Base-by-base conservation (phyloP, 2,329 filamentous ascomycete genomes). In the Pseudocercospora musae region DNA sequence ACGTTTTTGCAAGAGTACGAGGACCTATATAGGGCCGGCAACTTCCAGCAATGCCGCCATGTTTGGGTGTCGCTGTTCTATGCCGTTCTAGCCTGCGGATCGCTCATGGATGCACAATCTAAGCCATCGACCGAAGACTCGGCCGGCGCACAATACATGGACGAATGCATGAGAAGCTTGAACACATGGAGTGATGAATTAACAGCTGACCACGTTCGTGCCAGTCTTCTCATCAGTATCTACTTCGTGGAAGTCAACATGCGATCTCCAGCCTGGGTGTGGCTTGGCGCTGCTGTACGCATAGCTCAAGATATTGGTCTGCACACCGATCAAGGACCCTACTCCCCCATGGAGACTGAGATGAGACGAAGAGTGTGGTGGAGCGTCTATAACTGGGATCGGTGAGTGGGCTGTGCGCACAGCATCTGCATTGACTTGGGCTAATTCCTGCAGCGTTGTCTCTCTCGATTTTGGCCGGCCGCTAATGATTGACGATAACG, bases 321-420 rank as follows among this genome's bases (percentile, higher is more conserved):
- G 9, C 89, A 97, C 71, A 80, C 85, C 6, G 91, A 96, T 70
- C 85, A 86, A 1, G 89, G 88, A 0, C 83, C 87, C 0, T 92
- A 89, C 83, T 84, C 89, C 1, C 82, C 87, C 0, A 80, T 96
- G 13, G 92, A 96, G 70, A 85, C 85, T 10, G 94, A 98, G 76
- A 92, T 94, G 86, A 87, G 93, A 59, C 87, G 90, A 64, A 84
- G 93, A 59, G 86, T 95, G 2, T 99, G 94, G 94, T 99, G 95
- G 92, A 87, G 91, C 13, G 86, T 96, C 60, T 98, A 98, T 77
- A 86, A 92, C 49, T 87, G 93, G 79, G 95, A 99, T 78, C 87
- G 92, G 86, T 88, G 74, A 72, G 80, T 73, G 15, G 11, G 21
- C 44, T 48, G 44, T 23, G 8, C 13, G 6, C 20, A 11, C 13